phyloP scores from a whole-genome alignment of 306 rosid genomes.

The Macrotyloma uniflorum region DNA sequence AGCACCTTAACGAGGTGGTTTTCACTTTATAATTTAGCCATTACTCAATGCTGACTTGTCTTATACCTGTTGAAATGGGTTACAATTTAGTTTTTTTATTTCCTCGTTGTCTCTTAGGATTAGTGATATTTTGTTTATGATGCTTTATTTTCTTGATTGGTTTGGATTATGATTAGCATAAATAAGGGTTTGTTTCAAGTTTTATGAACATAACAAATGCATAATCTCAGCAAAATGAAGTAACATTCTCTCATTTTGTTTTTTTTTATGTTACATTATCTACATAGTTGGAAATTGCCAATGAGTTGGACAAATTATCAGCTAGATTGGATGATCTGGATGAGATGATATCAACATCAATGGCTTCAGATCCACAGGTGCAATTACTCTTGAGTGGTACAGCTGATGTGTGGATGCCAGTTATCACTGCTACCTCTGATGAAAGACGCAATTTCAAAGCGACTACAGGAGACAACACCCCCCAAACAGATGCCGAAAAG shows the following conservation, averaged over 20 bases:
- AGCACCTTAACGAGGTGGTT: slow-evolving; percentile 71
- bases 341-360: slow-evolving; percentile 85
- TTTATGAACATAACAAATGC: neutral
- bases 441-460: slow-evolving; percentile 73
- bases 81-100: neutral
- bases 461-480: slow-evolving; percentile 45
- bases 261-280: neutral
- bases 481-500: slow-evolving; percentile 41
- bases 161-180: neutral
- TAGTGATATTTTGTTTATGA: neutral
- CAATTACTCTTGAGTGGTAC: slow-evolving; percentile 79
- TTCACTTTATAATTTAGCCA: slow-evolving; percentile 16
- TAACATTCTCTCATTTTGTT: neutral
- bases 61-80: neutral
- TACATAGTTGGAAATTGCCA: slow-evolving; percentile 78
- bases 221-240: neutral
- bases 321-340: slow-evolving; percentile 84
- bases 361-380: slow-evolving; percentile 91
- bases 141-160: neutral
- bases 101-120: neutral
- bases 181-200: neutral
- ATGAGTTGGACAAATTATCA: slow-evolving; percentile 83
- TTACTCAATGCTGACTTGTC: slow-evolving; percentile 18
- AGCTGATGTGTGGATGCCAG: slow-evolving; percentile 91
- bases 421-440: slow-evolving; percentile 79